These are phyloP conservation scores for Hamigera avellanea DNA, from an alignment of 495 filamentous ascomycete genomes.

Conservation along the genomic window DNA sequence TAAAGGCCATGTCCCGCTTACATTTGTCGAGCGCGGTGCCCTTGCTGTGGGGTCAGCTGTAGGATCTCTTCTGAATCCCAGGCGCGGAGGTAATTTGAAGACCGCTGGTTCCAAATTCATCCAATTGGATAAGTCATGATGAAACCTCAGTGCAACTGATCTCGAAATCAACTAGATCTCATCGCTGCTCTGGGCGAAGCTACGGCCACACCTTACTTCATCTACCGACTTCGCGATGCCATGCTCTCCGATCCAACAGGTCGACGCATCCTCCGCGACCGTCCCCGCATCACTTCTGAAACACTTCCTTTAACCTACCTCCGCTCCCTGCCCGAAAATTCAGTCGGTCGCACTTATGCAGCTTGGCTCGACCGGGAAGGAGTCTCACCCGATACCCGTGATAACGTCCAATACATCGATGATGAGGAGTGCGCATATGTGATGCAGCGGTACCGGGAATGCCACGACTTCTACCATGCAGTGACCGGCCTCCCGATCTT, in stretches of 20 bases:
- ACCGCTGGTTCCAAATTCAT: too few relatives aligned
- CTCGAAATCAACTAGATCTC: constrained; percentile 49
- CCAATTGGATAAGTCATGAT: not conserved
- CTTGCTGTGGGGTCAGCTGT: constrained; percentile 78
- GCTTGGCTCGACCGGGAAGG: constrained; percentile 86
- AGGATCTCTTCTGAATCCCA: constrained; percentile 65
- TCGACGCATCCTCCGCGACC: constrained; percentile 80
- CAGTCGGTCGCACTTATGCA: constrained; percentile 76
- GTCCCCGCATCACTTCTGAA: constrained; percentile 76
- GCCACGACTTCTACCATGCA: constrained; percentile 97
- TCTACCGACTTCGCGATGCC: constrained; percentile 77
- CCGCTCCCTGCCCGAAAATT: constrained; percentile 57
- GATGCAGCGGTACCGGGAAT: constrained; percentile 96
- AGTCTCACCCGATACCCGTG: constrained; percentile 82
- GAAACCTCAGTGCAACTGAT: not conserved
- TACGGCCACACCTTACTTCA: constrained; percentile 90
- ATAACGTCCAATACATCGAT: constrained; percentile 76
- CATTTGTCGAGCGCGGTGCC: constrained; percentile 56
- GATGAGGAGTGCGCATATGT: constrained; percentile 94
- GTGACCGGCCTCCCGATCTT: constrained; percentile 86
- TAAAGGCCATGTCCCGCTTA: constrained; percentile 86
- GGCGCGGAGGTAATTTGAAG: constrained; percentile 57
- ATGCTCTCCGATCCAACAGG: constrained; percentile 83
- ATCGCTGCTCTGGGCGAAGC: constrained; percentile 90
- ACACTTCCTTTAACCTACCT: constrained; percentile 61